These are phyloP conservation scores for Trypanosoma theileri DNA, from an alignment of 208 protist genomes.

Conservation along the genomic window DNA sequence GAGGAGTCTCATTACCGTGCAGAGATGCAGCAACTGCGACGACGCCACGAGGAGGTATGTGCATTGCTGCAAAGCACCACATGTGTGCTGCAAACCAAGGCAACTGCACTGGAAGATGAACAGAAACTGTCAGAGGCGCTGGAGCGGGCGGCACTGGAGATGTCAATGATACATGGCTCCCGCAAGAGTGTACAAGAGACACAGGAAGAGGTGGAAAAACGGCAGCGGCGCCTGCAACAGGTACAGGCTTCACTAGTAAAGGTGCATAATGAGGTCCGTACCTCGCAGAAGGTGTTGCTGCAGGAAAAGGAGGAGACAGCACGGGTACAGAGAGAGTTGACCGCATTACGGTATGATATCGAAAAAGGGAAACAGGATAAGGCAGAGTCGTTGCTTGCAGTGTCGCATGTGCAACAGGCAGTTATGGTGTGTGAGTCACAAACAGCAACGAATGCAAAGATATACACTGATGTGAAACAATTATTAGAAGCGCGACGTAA, in stretches of 20 bases:
- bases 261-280: slow-evolving; percentile 34
- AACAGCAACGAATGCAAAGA: slow-evolving; percentile 38
- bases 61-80: slow-evolving; percentile 6
- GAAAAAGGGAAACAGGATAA: slow-evolving; percentile 44
- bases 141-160: slow-evolving; percentile 6
- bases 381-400: slow-evolving; percentile 35
- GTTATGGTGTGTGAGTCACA: slow-evolving; percentile 34
- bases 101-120: slow-evolving; percentile 6
- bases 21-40: slow-evolving; percentile 12
- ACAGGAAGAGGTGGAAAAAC: slow-evolving; percentile 36
- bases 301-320: slow-evolving; percentile 35
- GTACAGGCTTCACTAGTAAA: slow-evolving; percentile 43
- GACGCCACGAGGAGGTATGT: slow-evolving; percentile 25
- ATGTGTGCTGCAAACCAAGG: neutral
- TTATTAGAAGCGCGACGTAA: neutral
- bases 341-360: slow-evolving; percentile 33
- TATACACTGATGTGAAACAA: slow-evolving; percentile 7
- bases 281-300: slow-evolving; percentile 33
- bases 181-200: slow-evolving; percentile 35
- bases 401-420: slow-evolving; percentile 43
- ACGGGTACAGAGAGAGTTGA: slow-evolving; percentile 35
- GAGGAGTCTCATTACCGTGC: slow-evolving; percentile 18
- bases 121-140: neutral
- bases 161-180: slow-evolving; percentile 27
- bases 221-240: slow-evolving; percentile 34